These are phyloP conservation scores for Euphrasia confusa DNA, from an alignment of 257 asterid genomes.

Conservation along the genomic window DNA sequence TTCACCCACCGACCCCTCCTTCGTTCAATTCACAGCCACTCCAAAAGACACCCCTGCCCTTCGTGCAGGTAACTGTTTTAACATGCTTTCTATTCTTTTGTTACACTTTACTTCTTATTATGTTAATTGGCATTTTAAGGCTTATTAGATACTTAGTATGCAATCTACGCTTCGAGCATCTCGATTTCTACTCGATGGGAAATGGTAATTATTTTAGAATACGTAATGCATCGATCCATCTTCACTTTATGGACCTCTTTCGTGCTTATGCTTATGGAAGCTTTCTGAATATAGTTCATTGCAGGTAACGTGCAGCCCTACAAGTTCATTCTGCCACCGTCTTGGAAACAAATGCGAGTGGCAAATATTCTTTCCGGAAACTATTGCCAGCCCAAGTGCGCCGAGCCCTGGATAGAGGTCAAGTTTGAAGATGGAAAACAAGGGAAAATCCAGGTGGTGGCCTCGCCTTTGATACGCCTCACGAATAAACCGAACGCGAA, in stretches of 20 bases:
- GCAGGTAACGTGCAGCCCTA: slow-evolving; percentile 99
- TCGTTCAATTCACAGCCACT: slow-evolving; percentile 81
- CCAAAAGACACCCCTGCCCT: slow-evolving; percentile 94
- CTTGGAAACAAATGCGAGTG: slow-evolving; percentile 81
- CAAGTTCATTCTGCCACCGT: slow-evolving; percentile 85
- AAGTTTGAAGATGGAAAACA: slow-evolving; percentile 82
- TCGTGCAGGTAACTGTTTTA: slow-evolving; percentile 70
- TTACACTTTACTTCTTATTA: not conserved
- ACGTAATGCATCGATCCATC: too few species aligned
- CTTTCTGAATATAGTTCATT: slow-evolving; percentile 72
- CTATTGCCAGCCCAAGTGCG: slow-evolving; percentile 98
- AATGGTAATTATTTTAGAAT: not conserved
- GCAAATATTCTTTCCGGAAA: slow-evolving; percentile 98
- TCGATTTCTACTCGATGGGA: not conserved
- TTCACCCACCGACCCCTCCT: slow-evolving; percentile 65
- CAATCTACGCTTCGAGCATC: too few species aligned
- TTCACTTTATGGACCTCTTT: slow-evolving; percentile 3
- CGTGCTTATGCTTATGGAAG: slow-evolving; percentile 75
- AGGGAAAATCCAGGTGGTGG: slow-evolving; percentile 91
- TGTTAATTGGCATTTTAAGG: slow-evolving; percentile 11
- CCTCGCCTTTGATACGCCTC: slow-evolving; percentile 81
- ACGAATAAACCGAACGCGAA: slow-evolving; percentile 91
- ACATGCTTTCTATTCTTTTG: not conserved
- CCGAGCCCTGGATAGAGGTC: slow-evolving; percentile 98
- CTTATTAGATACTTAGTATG: too few species aligned